Base-by-base conservation (phyloP, 805 yeast genomes). In the Candida montana region DNA sequence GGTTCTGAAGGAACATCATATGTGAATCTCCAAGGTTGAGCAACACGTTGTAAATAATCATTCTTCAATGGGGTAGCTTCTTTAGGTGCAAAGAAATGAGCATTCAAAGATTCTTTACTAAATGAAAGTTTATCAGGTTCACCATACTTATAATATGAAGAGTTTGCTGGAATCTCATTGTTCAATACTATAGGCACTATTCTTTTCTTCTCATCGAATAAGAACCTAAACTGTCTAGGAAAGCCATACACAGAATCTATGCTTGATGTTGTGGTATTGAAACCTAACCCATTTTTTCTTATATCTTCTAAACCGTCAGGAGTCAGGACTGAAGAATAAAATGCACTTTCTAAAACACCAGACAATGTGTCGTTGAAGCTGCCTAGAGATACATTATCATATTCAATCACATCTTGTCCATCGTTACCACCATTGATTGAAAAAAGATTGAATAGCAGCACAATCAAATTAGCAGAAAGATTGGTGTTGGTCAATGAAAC, bases 401-500 rank as follows among this genome's bases (percentile, higher is more conserved):
- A 33, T 3, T 17, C 12, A 3, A 41, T 26, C 13, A 11, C n/a
- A 9, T 23, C 26, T 5, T 27, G 17, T 17, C 15, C 37, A 6
- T 37, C 32, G 5, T 32, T 23, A 7, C n/a, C 37, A 45, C 7
- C 18, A 34, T 9, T 41, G 31, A 34, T 33, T 19, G 54, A 44
- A 17, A 58, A 51, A 17, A 75, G 35, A 31, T 67, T 67, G 39
- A 75, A 48, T 9, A 71, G 44, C 10, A 79, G 30, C 12, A 64
- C 58, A 12, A 79, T 16, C 19, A 71, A 38, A 49, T 74, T 68
- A 1, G 73, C 77, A 7, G 67, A 64, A 19, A 77, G 47, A 37
- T 68, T 66, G 13, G 73, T 71, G 42, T 77, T 69, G 2, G 80
- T 73, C 4, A 45, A 55, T 0, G 29, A 30, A 3, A 75, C 45